phyloP scores from a whole-genome alignment of 2,329 filamentous ascomycete genomes.

The Penicillium sp. region DNA sequence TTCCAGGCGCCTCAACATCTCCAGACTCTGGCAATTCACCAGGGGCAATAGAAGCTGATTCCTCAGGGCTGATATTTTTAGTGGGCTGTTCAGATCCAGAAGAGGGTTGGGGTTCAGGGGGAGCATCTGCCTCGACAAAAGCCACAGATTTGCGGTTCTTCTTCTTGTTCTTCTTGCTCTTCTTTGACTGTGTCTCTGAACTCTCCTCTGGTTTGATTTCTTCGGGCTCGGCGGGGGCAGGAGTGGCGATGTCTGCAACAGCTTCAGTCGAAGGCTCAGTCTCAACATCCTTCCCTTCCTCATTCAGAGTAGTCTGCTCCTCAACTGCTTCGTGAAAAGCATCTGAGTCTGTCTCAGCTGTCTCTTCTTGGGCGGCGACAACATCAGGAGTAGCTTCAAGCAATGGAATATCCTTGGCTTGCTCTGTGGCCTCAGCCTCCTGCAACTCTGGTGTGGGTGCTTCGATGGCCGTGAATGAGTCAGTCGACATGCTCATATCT shows the following conservation, averaged over 20 bases:
- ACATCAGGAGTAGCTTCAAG: not conserved
- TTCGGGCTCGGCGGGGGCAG: not conserved
- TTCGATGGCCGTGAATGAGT: not conserved
- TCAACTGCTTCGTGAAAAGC: constrained; percentile 22
- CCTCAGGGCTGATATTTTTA: constrained; percentile 8
- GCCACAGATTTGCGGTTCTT: constrained; percentile 23
- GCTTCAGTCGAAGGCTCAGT: not conserved
- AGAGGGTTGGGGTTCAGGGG: constrained; percentile 4
- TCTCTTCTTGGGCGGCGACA: not conserved
- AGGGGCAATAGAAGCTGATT: constrained; percentile 4
- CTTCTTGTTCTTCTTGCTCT: constrained; percentile 23
- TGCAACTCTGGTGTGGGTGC: not conserved
- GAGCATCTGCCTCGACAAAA: constrained; percentile 10
- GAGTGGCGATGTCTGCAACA: not conserved
- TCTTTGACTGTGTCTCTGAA: constrained; percentile 12
- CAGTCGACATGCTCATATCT: not conserved
- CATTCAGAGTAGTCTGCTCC: constrained; percentile 7
- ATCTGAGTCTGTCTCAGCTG: constrained; percentile 16
- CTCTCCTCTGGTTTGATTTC: constrained; percentile 4
- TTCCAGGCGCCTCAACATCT: constrained; percentile 11
- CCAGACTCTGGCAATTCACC: not conserved
- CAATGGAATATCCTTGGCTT: not conserved
- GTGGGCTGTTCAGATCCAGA: not conserved
- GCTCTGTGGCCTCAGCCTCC: not conserved
- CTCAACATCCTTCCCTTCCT: constrained; percentile 1